These are phyloP conservation scores for Lodderomyces elongisporus DNA, from an alignment of 1,139 yeast genomes.

Conservation along the genomic window DNA sequence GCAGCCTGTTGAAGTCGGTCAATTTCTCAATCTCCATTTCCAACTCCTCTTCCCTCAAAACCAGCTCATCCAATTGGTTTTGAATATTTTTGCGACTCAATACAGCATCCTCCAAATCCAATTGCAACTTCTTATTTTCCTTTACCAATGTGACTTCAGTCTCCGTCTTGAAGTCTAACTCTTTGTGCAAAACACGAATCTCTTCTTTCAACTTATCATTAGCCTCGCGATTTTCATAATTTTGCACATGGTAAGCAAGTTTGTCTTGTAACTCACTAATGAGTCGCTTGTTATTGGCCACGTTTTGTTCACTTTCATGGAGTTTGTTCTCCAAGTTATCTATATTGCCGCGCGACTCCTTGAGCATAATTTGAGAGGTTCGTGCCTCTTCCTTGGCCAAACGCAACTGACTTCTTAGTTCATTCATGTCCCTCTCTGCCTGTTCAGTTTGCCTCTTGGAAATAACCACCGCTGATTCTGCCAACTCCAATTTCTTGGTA, in stretches of 20 bases:
- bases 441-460: slow-evolving; percentile 59
- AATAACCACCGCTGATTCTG: slow-evolving; percentile 67
- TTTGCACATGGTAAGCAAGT: slow-evolving; percentile 47
- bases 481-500: slow-evolving; percentile 66
- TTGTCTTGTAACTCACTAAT: slow-evolving; percentile 41
- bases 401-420: slow-evolving; percentile 47
- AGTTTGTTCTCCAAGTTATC: slow-evolving; percentile 55
- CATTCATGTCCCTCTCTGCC: slow-evolving; percentile 52
- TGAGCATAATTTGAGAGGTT: slow-evolving; percentile 52
- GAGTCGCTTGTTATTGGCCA: slow-evolving; percentile 17
- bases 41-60: slow-evolving; percentile 49
- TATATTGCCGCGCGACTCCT: slow-evolving; percentile 51
- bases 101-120: slow-evolving; percentile 55
- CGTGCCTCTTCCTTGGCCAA: slow-evolving; percentile 57
- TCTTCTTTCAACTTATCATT: slow-evolving; percentile 51
- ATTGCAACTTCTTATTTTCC: slow-evolving; percentile 55
- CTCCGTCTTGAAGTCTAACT: slow-evolving; percentile 52
- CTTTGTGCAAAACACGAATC: slow-evolving; percentile 53
- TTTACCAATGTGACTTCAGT: slow-evolving; percentile 63
- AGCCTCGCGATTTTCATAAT: slow-evolving; percentile 39
- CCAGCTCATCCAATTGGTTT: slow-evolving; percentile 45
- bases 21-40: slow-evolving; percentile 40
- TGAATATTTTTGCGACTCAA: slow-evolving; percentile 47
- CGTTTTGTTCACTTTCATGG: slow-evolving; percentile 46
- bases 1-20: slow-evolving; percentile 42